A percentile compares a stretch with the other conserved stretches of the same genome.
These are phyloP conservation scores for Anthracocystis walkeri DNA, from an alignment of 1,284 basidiomycete genomes.

Conservation along the genomic window DNA sequence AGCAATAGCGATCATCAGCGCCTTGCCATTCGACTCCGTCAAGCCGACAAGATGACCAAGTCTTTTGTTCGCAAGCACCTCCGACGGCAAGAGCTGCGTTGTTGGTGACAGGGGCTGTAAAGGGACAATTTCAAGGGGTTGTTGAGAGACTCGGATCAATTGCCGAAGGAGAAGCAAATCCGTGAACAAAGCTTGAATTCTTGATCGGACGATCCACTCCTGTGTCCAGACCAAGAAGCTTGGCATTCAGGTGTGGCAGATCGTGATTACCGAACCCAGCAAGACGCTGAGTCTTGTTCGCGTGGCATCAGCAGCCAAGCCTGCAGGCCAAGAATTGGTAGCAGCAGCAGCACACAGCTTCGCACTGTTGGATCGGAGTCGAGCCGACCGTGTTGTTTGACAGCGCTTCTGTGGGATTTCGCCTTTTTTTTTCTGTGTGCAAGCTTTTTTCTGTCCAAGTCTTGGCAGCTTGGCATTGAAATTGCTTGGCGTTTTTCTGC, in stretches of 20 bases:
- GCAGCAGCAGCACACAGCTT: slow-evolving; percentile 3
- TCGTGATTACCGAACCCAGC: not conserved
- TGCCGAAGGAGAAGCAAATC: not conserved
- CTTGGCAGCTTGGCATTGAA: slow-evolving; percentile 23
- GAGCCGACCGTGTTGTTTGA: slow-evolving; percentile 1
- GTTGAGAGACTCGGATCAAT: not conserved
- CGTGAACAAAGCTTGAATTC: not conserved
- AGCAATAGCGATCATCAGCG: too few species aligned
- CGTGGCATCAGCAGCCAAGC: slow-evolving; percentile 6
- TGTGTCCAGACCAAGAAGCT: slow-evolving; percentile 29
- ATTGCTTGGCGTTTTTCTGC: slow-evolving; percentile 26
- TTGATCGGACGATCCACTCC: slow-evolving; percentile 7
- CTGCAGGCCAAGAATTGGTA: slow-evolving; percentile 4
- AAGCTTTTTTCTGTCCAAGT: slow-evolving; percentile 8
- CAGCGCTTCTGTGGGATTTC: slow-evolving; percentile 1
- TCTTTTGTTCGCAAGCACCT: too few species aligned
- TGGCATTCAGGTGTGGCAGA: slow-evolving; percentile 22
- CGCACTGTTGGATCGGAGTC: slow-evolving; percentile 12
- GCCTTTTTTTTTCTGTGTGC: not conserved
- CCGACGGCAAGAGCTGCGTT: too few species aligned
- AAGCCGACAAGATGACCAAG: too few species aligned
- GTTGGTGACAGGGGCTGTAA: too few species aligned
- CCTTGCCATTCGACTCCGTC: too few species aligned
- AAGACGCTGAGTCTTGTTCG: not conserved
- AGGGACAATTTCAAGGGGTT: not conserved